Conservation (phyloP, 306 rosid species). For the Dicorynia guianensis region DNA sequence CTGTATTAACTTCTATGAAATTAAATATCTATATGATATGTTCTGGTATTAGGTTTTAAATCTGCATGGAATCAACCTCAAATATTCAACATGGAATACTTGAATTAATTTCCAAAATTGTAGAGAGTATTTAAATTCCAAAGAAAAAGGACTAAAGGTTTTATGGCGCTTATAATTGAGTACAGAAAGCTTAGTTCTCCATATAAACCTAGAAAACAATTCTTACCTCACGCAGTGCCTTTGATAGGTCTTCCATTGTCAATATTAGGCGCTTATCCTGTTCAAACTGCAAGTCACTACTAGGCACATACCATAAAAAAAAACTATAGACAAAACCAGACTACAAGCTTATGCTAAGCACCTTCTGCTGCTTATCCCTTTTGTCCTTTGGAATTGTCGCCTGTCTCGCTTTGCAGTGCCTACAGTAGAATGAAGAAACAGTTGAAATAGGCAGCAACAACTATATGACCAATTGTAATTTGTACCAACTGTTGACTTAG, state of each 20-base stretch:
- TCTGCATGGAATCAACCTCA: not conserved
- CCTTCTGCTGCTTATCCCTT: conserved; percentile 97
- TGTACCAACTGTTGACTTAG: no score
- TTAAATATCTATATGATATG: not conserved
- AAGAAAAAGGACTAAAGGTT: not conserved
- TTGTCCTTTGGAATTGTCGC: conserved; percentile 87
- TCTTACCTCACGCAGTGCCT: conserved; percentile 74
- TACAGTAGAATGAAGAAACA: conserved; percentile 33
- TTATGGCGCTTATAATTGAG: not conserved
- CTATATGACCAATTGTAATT: no score
- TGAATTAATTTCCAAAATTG: not conserved
- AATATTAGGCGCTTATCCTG: conserved; percentile 90
- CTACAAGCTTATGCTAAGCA: conserved; percentile 35
- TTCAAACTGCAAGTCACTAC: conserved; percentile 36
- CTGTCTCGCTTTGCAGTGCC: conserved; percentile 96
- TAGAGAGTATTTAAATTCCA: not conserved
- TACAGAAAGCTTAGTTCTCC: conserved; percentile 8
- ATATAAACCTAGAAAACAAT: conserved; percentile 37
- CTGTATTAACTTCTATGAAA: not conserved
- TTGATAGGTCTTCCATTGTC: conserved; percentile 87
- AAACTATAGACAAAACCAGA: conserved; percentile 13
- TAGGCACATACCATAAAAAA: no score
- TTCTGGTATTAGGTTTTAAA: not conserved
- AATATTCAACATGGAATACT: no score
- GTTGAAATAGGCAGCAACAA: no score